Base-by-base conservation (phyloP, 2,329 filamentous ascomycete genomes). In the Epichloe hybrida region DNA sequence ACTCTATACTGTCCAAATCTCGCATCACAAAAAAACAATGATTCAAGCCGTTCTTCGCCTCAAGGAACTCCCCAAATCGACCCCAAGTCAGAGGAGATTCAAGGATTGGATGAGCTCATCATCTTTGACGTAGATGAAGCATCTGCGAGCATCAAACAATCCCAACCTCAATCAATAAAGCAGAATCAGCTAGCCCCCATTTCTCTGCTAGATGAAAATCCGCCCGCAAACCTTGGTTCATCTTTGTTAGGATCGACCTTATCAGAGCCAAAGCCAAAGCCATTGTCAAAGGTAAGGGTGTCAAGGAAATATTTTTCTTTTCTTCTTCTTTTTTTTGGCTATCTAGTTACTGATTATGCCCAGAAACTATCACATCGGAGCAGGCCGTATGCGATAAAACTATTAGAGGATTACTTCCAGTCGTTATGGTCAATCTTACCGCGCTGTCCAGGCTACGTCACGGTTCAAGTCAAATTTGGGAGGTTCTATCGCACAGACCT, bases 401-500 rank as follows among this genome's bases (percentile, higher is more conserved):
- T 54, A 15, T 4, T 51, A 40, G 54, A 9, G 52, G 59, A 48
- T 34, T 4, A 9, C 46, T 51, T 49, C 37, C 56, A 46, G 6
- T 46, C 54, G 2, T 34, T 62, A 20, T 42, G 59, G 2, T 48
- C 50, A 6, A 34, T 61, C 6, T 43, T 65, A 13, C 55, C 58
- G 45, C 36, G 57, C 7, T 53, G 52, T 0, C 59, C 64, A 6
- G 64, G 64, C 1, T 47, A 50, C 7, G 37, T 64, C 13, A 54
- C 51, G 5, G 41, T 66, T 8, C 53, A 59, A 39, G 51, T 61
- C 34, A 54, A 54, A 13, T 61, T 66, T 43, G 64, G 64, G 1
- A 60, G 64, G 3, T 51, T 64, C 8, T 64, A 61, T 46, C 38
- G 62, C 36, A 61, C 57, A 27, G 51, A 62, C 8, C 23, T 56